These are phyloP conservation scores for Mycena rebaudengoi DNA, from an alignment of 768 basidiomycete species.

Conservation along the genomic window DNA sequence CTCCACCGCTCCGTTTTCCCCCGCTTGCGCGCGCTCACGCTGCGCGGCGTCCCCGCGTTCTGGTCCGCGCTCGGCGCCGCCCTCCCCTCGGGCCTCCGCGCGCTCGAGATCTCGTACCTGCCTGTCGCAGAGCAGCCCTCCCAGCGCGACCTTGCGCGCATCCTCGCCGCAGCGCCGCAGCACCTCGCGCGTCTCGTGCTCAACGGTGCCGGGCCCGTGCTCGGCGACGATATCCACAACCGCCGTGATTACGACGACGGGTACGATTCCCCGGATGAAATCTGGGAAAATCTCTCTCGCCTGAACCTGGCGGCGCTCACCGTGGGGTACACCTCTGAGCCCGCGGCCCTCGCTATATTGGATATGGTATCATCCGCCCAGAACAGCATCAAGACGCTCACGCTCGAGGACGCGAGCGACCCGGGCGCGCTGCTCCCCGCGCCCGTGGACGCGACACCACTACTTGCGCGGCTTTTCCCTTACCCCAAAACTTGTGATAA, in stretches of 20 bases:
- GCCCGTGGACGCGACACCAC: slow-evolving; percentile 47
- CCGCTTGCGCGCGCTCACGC: slow-evolving; percentile 54
- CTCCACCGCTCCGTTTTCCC: slow-evolving; percentile 43
- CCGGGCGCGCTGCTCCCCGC: slow-evolving; percentile 49
- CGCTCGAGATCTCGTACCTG: slow-evolving; percentile 62
- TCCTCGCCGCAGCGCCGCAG: slow-evolving; percentile 53
- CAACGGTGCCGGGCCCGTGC: slow-evolving; percentile 55
- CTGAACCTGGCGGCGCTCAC: slow-evolving; percentile 47
- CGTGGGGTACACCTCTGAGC: slow-evolving; percentile 53
- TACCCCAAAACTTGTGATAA: not conserved
- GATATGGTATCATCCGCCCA: slow-evolving; percentile 45
- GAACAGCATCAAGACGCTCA: slow-evolving; percentile 45
- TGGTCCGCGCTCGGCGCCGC: slow-evolving; percentile 52
- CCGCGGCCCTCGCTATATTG: slow-evolving; percentile 50
- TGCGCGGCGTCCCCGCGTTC: slow-evolving; percentile 66
- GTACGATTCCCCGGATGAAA: slow-evolving; percentile 25
- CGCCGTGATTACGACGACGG: slow-evolving; percentile 24
- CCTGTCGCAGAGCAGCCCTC: slow-evolving; percentile 63
- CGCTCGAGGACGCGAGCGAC: slow-evolving; percentile 56
- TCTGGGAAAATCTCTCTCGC: slow-evolving; percentile 40
- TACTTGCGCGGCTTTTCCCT: slow-evolving; percentile 38
- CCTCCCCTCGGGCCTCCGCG: slow-evolving; percentile 40
- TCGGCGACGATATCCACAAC: slow-evolving; percentile 30
- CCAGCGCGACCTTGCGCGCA: slow-evolving; percentile 48
- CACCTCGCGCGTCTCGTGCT: slow-evolving; percentile 53